Conservation (phyloP, 192 early-diverging fungal genomes). For the Mortierella hygrophila region DNA sequence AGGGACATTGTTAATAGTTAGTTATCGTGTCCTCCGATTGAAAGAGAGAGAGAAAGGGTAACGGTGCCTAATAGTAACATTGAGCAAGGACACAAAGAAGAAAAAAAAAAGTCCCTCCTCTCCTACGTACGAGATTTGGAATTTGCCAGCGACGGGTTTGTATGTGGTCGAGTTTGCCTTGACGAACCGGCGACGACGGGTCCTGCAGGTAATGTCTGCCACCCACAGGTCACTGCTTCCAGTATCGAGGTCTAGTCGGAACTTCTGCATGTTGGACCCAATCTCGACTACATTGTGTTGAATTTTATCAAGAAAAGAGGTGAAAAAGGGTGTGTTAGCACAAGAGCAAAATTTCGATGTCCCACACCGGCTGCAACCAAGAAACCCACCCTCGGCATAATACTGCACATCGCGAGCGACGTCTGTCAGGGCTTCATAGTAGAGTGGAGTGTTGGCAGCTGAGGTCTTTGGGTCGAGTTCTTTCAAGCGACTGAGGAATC, state of each 20-base stretch:
- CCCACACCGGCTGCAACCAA: not conserved
- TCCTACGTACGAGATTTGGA: slow-evolving; percentile 27
- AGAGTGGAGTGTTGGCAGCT: not conserved
- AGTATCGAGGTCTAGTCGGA: slow-evolving; percentile 75
- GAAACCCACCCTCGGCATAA: slow-evolving; percentile 40
- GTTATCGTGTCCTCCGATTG: not conserved
- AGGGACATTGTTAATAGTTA: not conserved
- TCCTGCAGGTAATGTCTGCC: slow-evolving; percentile 47
- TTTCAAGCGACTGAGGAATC: slow-evolving; percentile 23
- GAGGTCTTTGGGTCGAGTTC: not conserved
- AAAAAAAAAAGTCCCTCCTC: not conserved
- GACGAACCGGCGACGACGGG: slow-evolving; percentile 29
- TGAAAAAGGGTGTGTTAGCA: not conserved
- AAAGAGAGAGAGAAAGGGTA: not conserved
- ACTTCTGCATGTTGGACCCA: slow-evolving; percentile 46
- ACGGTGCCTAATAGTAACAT: not conserved
- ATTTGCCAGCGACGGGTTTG: slow-evolving; percentile 41
- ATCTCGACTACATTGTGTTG: slow-evolving; percentile 31
- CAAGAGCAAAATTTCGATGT: no score
- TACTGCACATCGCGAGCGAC: slow-evolving; percentile 49
- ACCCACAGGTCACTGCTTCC: slow-evolving; percentile 82
- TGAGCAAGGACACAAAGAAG: not conserved
- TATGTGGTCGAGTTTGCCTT: slow-evolving; percentile 35
- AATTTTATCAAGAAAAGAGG: not conserved
- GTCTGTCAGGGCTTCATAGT: slow-evolving; percentile 40